phyloP scores from a whole-genome alignment of 78 protist genomes.

The Dictyostelium purpureum region DNA sequence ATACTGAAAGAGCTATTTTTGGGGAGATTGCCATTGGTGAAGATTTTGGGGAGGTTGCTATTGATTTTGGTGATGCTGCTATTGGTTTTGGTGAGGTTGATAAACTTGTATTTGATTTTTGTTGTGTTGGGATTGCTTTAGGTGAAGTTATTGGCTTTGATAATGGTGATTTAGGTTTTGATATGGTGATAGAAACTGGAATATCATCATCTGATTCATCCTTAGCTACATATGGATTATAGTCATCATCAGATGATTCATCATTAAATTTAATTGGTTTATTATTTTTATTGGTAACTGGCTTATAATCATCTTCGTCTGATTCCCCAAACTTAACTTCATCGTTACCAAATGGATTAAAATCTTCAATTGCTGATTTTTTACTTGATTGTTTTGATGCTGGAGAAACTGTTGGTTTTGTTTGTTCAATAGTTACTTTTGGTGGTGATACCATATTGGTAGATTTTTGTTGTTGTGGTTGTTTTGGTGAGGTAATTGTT shows the following conservation, averaged over 20 bases:
- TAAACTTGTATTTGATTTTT: background rate
- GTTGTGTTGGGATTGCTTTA: background rate
- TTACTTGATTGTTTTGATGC: background rate
- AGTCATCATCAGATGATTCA: background rate
- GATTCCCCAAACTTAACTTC: background rate
- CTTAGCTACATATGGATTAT: background rate
- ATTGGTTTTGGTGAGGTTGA: background rate
- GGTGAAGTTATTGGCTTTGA: background rate
- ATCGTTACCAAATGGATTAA: conserved; percentile 9
- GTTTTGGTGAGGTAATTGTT: background rate
- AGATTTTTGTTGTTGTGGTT: background rate
- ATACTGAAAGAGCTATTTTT: background rate
- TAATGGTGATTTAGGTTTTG: background rate
- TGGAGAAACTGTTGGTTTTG: background rate
- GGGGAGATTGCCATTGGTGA: background rate
- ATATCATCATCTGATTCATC: background rate
- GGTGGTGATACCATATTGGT: background rate
- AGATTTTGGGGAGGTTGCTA: background rate
- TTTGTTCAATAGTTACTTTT: background rate
- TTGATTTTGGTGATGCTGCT: background rate
- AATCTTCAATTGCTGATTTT: background rate
- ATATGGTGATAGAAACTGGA: background rate
- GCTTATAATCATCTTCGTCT: background rate
- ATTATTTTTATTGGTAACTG: background rate
- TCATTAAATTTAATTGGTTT: conserved; percentile 17